Percentiles rank a stretch among this genome's conserved stretches.
Conservation (phyloP, 805 yeast species). For the Danielozyma ontarioensis region DNA sequence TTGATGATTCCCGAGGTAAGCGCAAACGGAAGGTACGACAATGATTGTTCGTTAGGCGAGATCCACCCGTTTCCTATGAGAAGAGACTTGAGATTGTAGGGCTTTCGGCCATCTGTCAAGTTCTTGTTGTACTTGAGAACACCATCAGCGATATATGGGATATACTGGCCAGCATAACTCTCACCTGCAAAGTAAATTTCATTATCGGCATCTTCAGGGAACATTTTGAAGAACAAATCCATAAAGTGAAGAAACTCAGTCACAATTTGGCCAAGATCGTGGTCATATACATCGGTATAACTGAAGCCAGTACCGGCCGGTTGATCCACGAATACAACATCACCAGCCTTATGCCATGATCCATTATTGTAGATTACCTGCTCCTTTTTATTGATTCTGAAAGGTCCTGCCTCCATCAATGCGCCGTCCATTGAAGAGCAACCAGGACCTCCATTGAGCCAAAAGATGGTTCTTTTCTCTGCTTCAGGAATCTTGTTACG, state of each 20-base stretch:
- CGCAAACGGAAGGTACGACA: slow-evolving; percentile 73
- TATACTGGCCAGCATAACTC: slow-evolving; percentile 95
- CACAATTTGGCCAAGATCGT: slow-evolving; percentile 53
- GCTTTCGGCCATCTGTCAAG: slow-evolving; percentile 8
- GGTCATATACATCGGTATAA: slow-evolving; percentile 48
- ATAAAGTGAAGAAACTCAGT: slow-evolving; percentile 62
- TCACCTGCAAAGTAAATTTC: slow-evolving; percentile 87
- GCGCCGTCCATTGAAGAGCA: slow-evolving; percentile 99
- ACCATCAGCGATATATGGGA: slow-evolving; percentile 77
- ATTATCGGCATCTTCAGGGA: slow-evolving; percentile 64
- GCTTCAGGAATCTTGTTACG: slow-evolving; percentile 22
- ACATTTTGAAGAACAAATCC: slow-evolving; percentile 57
- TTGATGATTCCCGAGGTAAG: slow-evolving; percentile 52
- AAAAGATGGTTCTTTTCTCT: slow-evolving; percentile 53
- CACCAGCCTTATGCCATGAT: slow-evolving; percentile 78
- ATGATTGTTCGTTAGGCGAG: slow-evolving; percentile 79
- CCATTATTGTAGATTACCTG: slow-evolving; percentile 58
- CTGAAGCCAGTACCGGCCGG: slow-evolving; percentile 95
- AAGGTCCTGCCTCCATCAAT: slow-evolving; percentile 86
- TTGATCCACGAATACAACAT: slow-evolving; percentile 85
- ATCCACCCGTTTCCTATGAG: slow-evolving; percentile 94
- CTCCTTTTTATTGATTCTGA: slow-evolving; percentile 47
- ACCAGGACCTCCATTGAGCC: slow-evolving; percentile 99
- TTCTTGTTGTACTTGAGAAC: slow-evolving; percentile 44
- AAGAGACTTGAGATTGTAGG: slow-evolving; percentile 54